Percentiles rank a stretch among this genome's conserved stretches.
phyloP scores from a whole-genome alignment of 2,329 filamentous ascomycete genomes.

The Penicillium olsonii region DNA sequence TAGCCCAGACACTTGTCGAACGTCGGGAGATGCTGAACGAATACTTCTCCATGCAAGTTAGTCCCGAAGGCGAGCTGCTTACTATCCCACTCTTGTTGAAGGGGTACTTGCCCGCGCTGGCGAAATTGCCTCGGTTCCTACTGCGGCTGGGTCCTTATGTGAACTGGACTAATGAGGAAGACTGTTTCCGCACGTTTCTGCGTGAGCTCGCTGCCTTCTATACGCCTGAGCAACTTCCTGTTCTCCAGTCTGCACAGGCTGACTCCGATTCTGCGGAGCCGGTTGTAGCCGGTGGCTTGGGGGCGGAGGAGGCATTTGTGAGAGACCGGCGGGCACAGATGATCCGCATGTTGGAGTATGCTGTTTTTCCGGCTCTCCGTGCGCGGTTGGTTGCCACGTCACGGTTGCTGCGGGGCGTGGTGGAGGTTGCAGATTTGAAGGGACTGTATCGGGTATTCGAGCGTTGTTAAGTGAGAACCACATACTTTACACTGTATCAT shows the following conservation, averaged over 20 bases:
- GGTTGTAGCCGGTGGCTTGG: conserved; percentile 11
- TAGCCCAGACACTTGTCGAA: conserved; percentile 69
- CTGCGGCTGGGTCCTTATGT: conserved; percentile 85
- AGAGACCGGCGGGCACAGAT: conserved; percentile 65
- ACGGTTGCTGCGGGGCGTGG: conserved; percentile 70
- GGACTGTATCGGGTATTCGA: conserved; percentile 94
- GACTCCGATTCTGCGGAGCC: not conserved
- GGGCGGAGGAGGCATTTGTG: conserved; percentile 47
- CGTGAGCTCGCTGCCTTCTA: conserved; percentile 87
- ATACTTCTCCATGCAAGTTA: conserved; percentile 87
- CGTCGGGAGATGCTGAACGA: conserved; percentile 84
- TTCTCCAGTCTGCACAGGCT: conserved; percentile 22
- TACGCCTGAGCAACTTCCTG: conserved; percentile 79
- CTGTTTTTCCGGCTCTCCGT: conserved; percentile 88
- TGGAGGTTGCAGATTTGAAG: conserved; percentile 90
- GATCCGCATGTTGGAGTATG: conserved; percentile 74
- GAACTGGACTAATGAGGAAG: conserved; percentile 80
- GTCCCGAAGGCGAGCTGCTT: conserved; percentile 72
- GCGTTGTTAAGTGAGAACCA: conserved; percentile 63
- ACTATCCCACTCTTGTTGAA: conserved; percentile 83
- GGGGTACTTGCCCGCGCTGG: conserved; percentile 81
- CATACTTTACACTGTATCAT: not conserved
- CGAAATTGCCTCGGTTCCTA: conserved; percentile 85
- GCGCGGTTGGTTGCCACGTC: conserved; percentile 79
- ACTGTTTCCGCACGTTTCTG: conserved; percentile 83